Percentiles rank a stretch among this genome's conserved stretches.
Evolutionary conservation across 352 stramenopile species (phyloP).

Genomic region (Globisporangium cylindrosporum): DNA sequence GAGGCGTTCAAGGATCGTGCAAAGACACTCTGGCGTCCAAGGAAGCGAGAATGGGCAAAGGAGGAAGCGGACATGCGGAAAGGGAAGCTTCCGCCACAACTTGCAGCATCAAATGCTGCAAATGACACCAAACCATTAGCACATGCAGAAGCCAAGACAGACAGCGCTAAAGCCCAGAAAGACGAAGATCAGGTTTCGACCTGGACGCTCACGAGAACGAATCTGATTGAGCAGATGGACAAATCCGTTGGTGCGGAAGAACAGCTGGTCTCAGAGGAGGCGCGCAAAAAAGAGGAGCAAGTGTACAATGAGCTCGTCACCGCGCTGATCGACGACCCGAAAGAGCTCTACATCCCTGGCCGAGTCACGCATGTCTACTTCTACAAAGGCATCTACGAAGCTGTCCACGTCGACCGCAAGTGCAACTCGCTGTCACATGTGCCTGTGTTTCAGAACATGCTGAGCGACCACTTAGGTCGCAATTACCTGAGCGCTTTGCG

Average conservation of each 20-base stretch:
- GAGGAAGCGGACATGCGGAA: constrained; percentile 58
- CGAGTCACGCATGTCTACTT: constrained; percentile 80
- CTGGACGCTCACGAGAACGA: constrained; percentile 72
- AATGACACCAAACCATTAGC: neutral
- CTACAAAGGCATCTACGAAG: constrained; percentile 78
- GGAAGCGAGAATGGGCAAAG: constrained; percentile 79
- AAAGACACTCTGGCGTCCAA: constrained; percentile 78
- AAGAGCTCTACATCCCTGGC: constrained; percentile 78
- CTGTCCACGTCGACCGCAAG: constrained; percentile 72
- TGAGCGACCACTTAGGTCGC: constrained; percentile 76
- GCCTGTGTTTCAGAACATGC: constrained; percentile 84
- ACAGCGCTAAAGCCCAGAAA: constrained; percentile 24
- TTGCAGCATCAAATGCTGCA: neutral
- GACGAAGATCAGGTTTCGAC: constrained; percentile 41
- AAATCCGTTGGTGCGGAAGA: constrained; percentile 34
- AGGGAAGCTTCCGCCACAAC: constrained; percentile 30
- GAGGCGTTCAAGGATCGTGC: constrained; percentile 80
- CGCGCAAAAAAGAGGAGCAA: constrained; percentile 48
- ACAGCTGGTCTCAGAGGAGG: constrained; percentile 28
- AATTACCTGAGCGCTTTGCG: constrained; percentile 80
- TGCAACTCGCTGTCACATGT: constrained; percentile 74
- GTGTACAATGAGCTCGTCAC: constrained; percentile 50
- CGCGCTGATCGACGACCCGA: constrained; percentile 54
- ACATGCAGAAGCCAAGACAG: neutral
- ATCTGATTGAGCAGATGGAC: constrained; percentile 77